Evolutionary conservation across 192 early-diverging fungal genomes (phyloP), one percentile per base, ranked within the genome.

Genomic region (Podila epigama): DNA sequence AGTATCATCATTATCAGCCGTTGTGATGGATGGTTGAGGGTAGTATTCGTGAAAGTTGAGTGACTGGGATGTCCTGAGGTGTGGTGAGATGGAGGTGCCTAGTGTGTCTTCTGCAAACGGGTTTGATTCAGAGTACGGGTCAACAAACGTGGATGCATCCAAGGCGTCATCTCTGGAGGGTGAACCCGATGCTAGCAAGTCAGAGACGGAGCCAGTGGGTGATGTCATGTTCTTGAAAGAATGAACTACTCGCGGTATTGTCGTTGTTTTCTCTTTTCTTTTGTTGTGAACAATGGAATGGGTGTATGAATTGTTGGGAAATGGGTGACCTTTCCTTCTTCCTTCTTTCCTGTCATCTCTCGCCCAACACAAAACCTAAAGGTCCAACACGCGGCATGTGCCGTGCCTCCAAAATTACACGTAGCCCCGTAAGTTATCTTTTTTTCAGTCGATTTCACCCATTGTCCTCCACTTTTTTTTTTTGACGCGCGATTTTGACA

Each of bases 121-220:
- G 37, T 77, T 77, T 22, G 73, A 77, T 32, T 77, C 73, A 44
- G 73, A 77, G 56, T 64, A 77, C 20, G 73, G 73, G 37, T 77
- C 73, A 16, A 77, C 48, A 29, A 68, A 77, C n/a, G 63, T 66
- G 9, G 73, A 77, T 0, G 73, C 73, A 50, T 77, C 73, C 20
- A 77, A 48, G 18, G 58, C 22, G 25, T 34, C 50, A 31, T 11
- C 51, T 10, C 31, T 44, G 15, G 10, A 28, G 9, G 15, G 25
- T 15, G 51, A 35, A 36, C 27, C 41, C 32, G 64, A 57, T 0
- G 63, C 63, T 44, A 75, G 37, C n/a, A 75, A 52, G 63, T 75
- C 70, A n/a, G 70, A 75, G 28, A 75, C 63, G 0, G 70, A 75
- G 40, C 51, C 22, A 15, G 58, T 75, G 9, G 70, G 63, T 15